Conservation (phyloP, 2,329 filamentous ascomycete genomes). For the Cladosporium colombiae region DNA sequence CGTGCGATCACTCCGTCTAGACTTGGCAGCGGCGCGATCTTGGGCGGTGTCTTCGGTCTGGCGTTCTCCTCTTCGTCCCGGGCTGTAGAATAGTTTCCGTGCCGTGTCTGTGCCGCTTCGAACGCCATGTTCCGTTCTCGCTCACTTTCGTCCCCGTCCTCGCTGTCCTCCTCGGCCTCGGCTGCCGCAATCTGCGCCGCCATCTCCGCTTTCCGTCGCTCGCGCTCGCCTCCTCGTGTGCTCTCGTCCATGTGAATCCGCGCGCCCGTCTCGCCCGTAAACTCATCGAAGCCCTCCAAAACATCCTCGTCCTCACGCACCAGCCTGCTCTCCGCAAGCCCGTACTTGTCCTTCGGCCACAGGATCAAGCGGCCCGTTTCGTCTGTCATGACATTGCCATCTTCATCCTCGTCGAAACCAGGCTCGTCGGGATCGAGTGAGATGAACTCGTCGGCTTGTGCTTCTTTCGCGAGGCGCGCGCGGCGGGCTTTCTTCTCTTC, state of each 20-base stretch:
- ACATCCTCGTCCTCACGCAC: conserved; percentile 87
- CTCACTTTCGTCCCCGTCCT: conserved; percentile 63
- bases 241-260: conserved; percentile 72
- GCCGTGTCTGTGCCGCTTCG: conserved; percentile 80
- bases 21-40: conserved; percentile 75
- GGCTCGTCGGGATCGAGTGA: conserved; percentile 63
- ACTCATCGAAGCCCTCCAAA: conserved; percentile 90
- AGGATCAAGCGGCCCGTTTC: conserved; percentile 48
- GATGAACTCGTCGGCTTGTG: conserved; percentile 59
- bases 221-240: conserved; percentile 50
- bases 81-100: conserved; percentile 67
- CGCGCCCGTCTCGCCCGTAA: conserved; percentile 71
- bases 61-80: conserved; percentile 33
- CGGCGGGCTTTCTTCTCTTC: conserved; percentile 87
- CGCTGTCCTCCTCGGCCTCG: conserved; percentile 66
- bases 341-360: conserved; percentile 61
- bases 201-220: conserved; percentile 68
- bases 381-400: conserved; percentile 42
- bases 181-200: conserved; percentile 79
- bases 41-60: conserved; percentile 63
- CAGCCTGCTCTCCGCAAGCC: conserved; percentile 63
- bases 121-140: conserved; percentile 72
- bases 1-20: conserved; percentile 66
- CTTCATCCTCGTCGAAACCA: conserved; percentile 42
- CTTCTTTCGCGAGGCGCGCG: conserved; percentile 73